Base-by-base conservation (phyloP, 228 moss, liverwort and hornwort species). In the Sphagnum magellanicum region DNA sequence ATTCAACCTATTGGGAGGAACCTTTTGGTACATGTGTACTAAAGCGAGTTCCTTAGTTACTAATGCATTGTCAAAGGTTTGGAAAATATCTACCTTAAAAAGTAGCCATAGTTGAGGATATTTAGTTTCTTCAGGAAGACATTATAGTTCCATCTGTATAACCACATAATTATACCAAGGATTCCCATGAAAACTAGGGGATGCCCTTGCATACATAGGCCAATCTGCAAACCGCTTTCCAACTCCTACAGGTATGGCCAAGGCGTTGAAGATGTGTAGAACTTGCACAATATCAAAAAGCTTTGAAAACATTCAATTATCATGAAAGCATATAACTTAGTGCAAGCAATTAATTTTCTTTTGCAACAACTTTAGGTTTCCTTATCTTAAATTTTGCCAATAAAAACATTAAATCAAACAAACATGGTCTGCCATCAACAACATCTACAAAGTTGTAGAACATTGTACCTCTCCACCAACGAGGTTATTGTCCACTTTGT, bases 131-230 rank as follows among this genome's bases (percentile, higher is more conserved):
- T 62, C 61, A 6, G 1, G 12, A 10, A 11, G 11, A 6, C 61
- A 4, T 17, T 6, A 0, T 10, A 0, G 12, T 62, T 62, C 61
- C 17, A 62, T 14, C 4, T 62, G 66, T 32, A 66, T 32, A 0
- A 4, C 2, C 11, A 62, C 61, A 60, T 17, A 9, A 61, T 14
- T 70, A 16, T 16, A 70, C 14, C 17, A 70, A 8, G 9, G 49
- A 14, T 51, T 8, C 6, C 61, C 61, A 11, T 70, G 49, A 59
- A 60, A 70, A 10, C 15, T 12, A 15, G 0, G 8, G 6, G 61
- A 61, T 11, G 60, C 70, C 15, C 16, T 49, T 5, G 50, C 70
- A 61, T 70, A 70, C 61, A 70, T n/a, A 5, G 70, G 70, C 70
- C 61, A 62, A 11, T 62, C 60, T 4, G 1, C 6, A 51, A 61